Base-by-base conservation (phyloP, 2,329 filamentous ascomycete species). In the Fusarium mangiferae region DNA sequence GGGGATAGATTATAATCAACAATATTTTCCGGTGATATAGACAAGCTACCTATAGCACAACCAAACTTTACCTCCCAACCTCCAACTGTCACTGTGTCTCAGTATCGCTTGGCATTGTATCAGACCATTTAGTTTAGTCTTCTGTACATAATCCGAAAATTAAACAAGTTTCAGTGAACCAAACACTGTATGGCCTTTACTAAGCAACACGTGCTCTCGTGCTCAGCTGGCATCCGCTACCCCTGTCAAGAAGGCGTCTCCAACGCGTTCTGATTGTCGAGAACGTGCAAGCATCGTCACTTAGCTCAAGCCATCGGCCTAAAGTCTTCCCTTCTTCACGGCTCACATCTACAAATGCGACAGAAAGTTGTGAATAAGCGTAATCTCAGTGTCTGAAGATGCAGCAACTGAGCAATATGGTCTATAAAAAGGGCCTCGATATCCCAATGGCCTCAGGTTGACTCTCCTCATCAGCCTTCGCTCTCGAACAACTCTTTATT, bases 241-340 rank as follows among this genome's bases (percentile, higher is more conserved):
- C 54, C 60, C 61, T 67, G 54, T 30, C 20, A 52, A 56, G 14
- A 56, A 72, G 72, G 70, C 72, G 67, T 48, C 52, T 17, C 20
- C 52, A 42, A 59, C 76, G 76, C 76, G 76, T 41, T 66, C 59
- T 71, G 45, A 67, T 73, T 77, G 74, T 66, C 15, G 45, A 42
- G 46, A 56, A 30, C 70, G 74, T 75, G 75, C 62, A 51, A 71
- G 45, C 59, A 70, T 78, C 70, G 52, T 38, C 41, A 58, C 60
- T 41, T 17, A 46, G 33, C 44, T 56, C 64, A 77, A 77, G 76
- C 74, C 76, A 78, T 59, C 74, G 66, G 74, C 26, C 28, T 56
- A 64, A 74, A 64, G 66, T 69, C 70, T 63, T 41, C 30, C 72
- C 70, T 67, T 58, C 35, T 62, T 68, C 42, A 72, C 46, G 60